Conservation (phyloP, 1,139 yeast genomes). For the Pneumocystis wakefieldiae region DNA sequence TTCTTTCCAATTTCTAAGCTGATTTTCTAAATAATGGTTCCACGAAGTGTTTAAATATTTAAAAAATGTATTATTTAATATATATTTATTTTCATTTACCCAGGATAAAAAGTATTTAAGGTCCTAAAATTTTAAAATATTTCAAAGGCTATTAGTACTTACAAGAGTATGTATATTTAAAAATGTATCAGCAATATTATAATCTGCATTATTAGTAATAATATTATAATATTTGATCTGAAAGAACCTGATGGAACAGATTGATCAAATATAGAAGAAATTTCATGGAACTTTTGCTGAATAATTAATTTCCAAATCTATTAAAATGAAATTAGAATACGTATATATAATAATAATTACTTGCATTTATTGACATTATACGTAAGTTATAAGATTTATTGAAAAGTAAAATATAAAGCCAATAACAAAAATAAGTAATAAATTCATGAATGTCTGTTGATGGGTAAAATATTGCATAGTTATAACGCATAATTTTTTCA, state of each 20-base stretch:
- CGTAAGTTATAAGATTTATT: conserved; percentile 7
- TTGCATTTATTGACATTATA: conserved; percentile 12
- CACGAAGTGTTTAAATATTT: conserved; percentile 12
- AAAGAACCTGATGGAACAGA: conserved; percentile 2
- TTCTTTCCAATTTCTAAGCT: conserved; percentile 2
- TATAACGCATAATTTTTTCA: conserved; percentile 15
- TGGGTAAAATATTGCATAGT: conserved; percentile 15
- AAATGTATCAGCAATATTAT: neutral
- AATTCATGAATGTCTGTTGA: conserved; percentile 11
- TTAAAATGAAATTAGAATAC: neutral
- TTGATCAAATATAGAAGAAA: conserved; percentile 12
- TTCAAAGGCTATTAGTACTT: conserved; percentile 8
- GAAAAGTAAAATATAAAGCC: conserved; percentile 12
- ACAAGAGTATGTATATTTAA: neutral
- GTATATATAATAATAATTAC: neutral
- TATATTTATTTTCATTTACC: conserved; percentile 10
- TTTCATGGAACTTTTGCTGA: conserved; percentile 14
- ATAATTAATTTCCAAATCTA: conserved; percentile 14
- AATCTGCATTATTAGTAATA: neutral
- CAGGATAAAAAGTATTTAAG: conserved; percentile 12
- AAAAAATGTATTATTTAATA: conserved; percentile 14
- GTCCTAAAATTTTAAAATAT: conserved; percentile 10
- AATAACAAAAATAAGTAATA: conserved; percentile 13
- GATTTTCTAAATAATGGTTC: conserved; percentile 12
- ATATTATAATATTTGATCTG: neutral